These are phyloP conservation scores for Scedosporium boydii DNA, from an alignment of 2,329 filamentous ascomycete species.

Conservation along the genomic window DNA sequence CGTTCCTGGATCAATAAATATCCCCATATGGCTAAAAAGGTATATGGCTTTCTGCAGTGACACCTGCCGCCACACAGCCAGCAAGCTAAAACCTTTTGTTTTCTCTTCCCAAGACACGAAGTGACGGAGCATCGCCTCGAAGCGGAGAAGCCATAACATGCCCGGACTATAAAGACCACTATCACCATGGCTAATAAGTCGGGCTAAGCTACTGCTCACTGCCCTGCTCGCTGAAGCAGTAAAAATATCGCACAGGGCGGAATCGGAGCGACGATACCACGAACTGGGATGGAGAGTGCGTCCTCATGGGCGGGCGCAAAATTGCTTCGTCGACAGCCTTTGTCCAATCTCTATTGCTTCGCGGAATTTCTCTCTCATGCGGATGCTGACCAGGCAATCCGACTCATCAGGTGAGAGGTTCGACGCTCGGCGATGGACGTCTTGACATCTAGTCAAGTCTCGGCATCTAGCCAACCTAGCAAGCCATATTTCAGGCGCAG, in stretches of 20 bases:
- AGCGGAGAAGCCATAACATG: background rate
- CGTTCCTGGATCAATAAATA: background rate
- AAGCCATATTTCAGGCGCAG: background rate
- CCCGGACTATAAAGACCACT: background rate
- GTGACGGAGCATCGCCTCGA: background rate
- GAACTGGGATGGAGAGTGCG: background rate
- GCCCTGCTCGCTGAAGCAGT: slow-evolving; percentile 34
- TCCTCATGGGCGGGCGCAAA: background rate
- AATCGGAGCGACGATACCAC: background rate
- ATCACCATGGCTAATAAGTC: background rate
- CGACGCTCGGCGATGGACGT: slow-evolving; percentile 3
- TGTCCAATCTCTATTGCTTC: background rate
- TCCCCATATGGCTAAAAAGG: background rate
- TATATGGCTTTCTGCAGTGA: background rate
- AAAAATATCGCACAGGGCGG: background rate
- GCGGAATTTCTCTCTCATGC: slow-evolving; percentile 9
- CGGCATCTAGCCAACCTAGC: slow-evolving; percentile 12
- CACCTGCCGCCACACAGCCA: background rate
- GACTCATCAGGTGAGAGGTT: slow-evolving; percentile 5
- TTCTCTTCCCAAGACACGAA: background rate
- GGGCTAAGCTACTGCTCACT: slow-evolving; percentile 30
- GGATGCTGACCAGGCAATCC: slow-evolving; percentile 43
- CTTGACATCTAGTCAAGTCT: slow-evolving; percentile 20
- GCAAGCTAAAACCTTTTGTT: background rate
- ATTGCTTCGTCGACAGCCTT: slow-evolving; percentile 7